A percentile compares a stretch with the other conserved stretches of the same genome.
Evolutionary conservation across 1,284 basidiomycete species (phyloP).

Genomic region (Ceraceosorus guamensis): DNA sequence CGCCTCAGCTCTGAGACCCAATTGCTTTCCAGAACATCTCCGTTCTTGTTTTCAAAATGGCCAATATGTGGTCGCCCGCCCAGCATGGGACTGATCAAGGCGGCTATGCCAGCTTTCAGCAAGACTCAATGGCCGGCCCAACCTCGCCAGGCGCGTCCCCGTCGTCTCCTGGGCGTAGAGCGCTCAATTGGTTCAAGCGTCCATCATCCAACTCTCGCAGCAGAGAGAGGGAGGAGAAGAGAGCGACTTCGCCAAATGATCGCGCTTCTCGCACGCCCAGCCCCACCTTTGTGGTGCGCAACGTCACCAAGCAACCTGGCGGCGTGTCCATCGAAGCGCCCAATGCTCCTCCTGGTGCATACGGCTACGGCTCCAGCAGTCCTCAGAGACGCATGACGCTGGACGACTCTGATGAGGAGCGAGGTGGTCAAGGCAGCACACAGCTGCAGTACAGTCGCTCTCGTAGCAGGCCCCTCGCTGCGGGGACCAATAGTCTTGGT

Average conservation of each 20-base stretch:
- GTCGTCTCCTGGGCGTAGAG: not conserved
- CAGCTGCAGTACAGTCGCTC: constrained; percentile 19
- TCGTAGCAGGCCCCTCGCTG: constrained; percentile 20
- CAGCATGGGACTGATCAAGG: constrained; percentile 4
- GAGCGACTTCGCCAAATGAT: not conserved
- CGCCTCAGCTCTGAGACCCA: no score
- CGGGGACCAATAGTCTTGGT: constrained; percentile 18
- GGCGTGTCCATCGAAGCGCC: constrained; percentile 21
- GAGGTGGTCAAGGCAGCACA: not conserved
- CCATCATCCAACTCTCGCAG: not conserved
- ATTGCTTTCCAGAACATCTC: no score
- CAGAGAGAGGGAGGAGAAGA: not conserved
- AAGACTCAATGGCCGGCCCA: not conserved
- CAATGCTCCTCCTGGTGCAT: no score
- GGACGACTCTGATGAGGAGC: constrained; percentile 19
- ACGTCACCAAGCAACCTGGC: constrained; percentile 29
- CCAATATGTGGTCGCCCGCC: not conserved
- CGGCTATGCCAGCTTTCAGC: constrained; percentile 6
- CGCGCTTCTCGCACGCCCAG: constrained; percentile 5
- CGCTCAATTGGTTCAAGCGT: constrained; percentile 1
- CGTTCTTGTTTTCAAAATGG: not conserved
- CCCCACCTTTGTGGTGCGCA: constrained; percentile 30
- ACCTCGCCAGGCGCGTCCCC: not conserved
- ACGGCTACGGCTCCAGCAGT: not conserved
- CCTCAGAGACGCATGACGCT: constrained; percentile 12